Percentiles rank a stretch among this genome's conserved stretches.
Conservation (phyloP, 495 filamentous ascomycete species). For the Choiromyces venosus region DNA sequence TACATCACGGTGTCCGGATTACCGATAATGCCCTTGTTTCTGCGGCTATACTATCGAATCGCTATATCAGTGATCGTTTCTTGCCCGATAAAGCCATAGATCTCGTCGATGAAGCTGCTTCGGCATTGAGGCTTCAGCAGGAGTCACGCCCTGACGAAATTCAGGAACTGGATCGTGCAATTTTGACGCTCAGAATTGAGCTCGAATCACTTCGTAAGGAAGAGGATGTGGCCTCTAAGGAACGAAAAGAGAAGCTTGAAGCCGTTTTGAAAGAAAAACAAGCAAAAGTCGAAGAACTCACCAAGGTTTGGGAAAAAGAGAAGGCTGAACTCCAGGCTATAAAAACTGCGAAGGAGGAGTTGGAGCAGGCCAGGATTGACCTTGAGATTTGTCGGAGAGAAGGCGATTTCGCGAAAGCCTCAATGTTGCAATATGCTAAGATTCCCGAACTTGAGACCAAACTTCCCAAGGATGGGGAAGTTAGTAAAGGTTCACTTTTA, state of each 20-base stretch:
- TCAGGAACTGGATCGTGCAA: slow-evolving; percentile 79
- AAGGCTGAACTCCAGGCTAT: slow-evolving; percentile 73
- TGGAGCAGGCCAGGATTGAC: slow-evolving; percentile 78
- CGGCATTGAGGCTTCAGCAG: slow-evolving; percentile 82
- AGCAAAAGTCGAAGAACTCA: slow-evolving; percentile 61
- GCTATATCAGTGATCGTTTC: slow-evolving; percentile 94
- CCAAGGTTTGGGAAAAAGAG: slow-evolving; percentile 82
- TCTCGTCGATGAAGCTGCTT: slow-evolving; percentile 91
- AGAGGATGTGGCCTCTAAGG: slow-evolving; percentile 77
- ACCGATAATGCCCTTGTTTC: slow-evolving; percentile 88
- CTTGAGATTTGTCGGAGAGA: slow-evolving; percentile 81
- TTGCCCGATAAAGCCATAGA: slow-evolving; percentile 96
- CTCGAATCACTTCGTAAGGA: slow-evolving; percentile 93
- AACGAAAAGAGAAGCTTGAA: slow-evolving; percentile 82
- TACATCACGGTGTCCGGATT: slow-evolving; percentile 91
- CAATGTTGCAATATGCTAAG: slow-evolving; percentile 76
- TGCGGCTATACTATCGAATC: slow-evolving; percentile 84
- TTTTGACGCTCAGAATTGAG: slow-evolving; percentile 97
- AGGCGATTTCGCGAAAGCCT: slow-evolving; percentile 84
- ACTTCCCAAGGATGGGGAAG: slow-evolving; percentile 68
- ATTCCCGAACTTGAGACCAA: slow-evolving; percentile 76
- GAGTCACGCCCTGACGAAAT: slow-evolving; percentile 96
- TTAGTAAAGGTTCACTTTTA: slow-evolving; percentile 57
- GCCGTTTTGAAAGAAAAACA: slow-evolving; percentile 65
- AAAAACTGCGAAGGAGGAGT: slow-evolving; percentile 74